phyloP scores from a whole-genome alignment of 257 asterid species.

The Henckelia pumila region DNA sequence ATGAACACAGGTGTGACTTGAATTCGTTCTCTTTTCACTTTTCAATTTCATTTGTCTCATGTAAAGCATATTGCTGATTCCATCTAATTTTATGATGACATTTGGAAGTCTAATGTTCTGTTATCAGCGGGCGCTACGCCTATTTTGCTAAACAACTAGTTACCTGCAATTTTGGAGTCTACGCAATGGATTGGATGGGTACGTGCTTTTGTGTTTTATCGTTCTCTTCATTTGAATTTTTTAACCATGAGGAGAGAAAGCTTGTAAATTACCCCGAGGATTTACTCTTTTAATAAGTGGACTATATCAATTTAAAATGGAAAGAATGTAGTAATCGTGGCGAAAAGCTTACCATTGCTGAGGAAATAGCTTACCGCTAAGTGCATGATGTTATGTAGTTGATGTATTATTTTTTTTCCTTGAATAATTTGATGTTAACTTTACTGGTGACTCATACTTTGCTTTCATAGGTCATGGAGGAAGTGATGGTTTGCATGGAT shows the following conservation, averaged over 20 bases:
- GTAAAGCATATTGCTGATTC: conserved; percentile 11
- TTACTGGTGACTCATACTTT: conserved; percentile 12
- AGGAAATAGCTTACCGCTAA: not conserved
- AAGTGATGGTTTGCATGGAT: conserved; percentile 99
- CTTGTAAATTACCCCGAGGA: not conserved
- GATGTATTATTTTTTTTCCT: conserved; percentile 2
- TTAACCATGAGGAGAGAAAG: not conserved
- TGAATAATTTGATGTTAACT: not conserved
- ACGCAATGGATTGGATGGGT: conserved; percentile 99
- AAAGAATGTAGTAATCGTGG: not conserved
- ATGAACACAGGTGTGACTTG: conserved; percentile 79
- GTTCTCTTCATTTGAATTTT: conserved; percentile 6
- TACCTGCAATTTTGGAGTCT: conserved; percentile 78
- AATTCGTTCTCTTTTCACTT: conserved; percentile 6
- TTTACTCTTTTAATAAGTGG: not conserved
- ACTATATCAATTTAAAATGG: not conserved
- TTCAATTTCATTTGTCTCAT: conserved; percentile 1
- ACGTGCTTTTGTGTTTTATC: conserved; percentile 19
- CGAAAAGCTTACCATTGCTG: not conserved
- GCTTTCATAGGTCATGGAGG: conserved; percentile 88
- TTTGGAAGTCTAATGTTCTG: conserved; percentile 17
- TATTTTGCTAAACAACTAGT: conserved; percentile 78
- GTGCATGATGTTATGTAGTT: not conserved
- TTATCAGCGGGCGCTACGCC: conserved; percentile 85
- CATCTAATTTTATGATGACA: conserved; percentile 17